Evolutionary conservation across 2,329 filamentous ascomycete genomes (phyloP).

Genomic region (Endoconidiophora polonica): DNA sequence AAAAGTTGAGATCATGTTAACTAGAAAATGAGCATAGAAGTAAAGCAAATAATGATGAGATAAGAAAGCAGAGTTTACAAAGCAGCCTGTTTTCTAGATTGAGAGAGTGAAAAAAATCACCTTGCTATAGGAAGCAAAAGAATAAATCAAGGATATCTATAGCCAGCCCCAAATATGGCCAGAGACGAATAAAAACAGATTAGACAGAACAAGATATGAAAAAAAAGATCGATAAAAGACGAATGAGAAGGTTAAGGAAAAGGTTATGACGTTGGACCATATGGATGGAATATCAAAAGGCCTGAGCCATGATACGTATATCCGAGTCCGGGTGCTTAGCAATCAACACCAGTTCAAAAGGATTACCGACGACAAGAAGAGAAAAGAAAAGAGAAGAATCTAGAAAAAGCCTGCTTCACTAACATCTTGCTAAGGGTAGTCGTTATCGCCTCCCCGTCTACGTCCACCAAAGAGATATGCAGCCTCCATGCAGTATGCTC

Average conservation of each 20-base stretch:
- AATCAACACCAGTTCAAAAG: not conserved
- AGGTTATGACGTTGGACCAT: no score
- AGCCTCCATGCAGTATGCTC: constrained; percentile 81
- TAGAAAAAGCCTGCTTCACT: not conserved
- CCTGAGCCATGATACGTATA: no score
- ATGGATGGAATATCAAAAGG: no score
- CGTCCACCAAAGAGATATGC: constrained; percentile 63
- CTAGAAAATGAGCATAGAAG: not conserved
- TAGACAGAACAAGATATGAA: not conserved
- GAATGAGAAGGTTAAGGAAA: not conserved
- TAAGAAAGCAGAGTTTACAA: not conserved
- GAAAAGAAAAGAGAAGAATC: not conserved
- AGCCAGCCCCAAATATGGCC: not conserved
- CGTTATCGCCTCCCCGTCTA: constrained; percentile 6
- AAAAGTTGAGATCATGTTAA: no score
- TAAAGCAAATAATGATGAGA: not conserved
- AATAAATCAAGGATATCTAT: not conserved
- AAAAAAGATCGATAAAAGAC: not conserved
- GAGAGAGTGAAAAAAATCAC: not conserved
- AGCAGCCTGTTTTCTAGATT: not conserved
- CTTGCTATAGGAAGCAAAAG: not conserved
- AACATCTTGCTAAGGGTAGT: constrained; percentile 1
- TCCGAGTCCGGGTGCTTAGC: no score
- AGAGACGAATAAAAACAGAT: not conserved
- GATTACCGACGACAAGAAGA: not conserved